Evolutionary conservation across 805 yeast species (phyloP), one percentile per base, ranked within the genome.

Genomic region (Saturnispora bothae): DNA sequence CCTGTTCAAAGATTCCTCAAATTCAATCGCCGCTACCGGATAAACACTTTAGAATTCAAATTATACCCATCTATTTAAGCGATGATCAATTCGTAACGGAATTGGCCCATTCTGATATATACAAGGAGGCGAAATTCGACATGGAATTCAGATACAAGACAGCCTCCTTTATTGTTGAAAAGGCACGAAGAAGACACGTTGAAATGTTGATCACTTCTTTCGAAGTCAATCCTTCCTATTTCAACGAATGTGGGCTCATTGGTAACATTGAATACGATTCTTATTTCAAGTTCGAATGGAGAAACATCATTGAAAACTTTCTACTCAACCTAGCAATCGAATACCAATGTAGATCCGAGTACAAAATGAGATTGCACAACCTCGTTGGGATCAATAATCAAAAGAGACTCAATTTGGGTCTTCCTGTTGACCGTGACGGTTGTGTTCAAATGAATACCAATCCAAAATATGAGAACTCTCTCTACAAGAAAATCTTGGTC

Each of bases 241-340:
- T 55, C 25, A 43, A 49, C 23, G 39, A 43, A n/a, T 33, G 41
- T 12, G 41, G 46, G 28, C 32, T 52, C n/a, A 21, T 36, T 8
- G 36, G 37, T 23, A 36, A 54, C 25, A 35, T 44, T 7, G 48
- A 51, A 14, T 47, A 44, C 31, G 57, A 52, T 31, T 43, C 46
- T 15, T 59, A 52, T 36, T 48, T 53, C 22, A 57, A 57, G 40
- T 57, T 50, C 19, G 83, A 80, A 53, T 79, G 86, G 84, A 63
- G 88, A 47, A 76, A 78, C 49, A 69, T 81, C 20, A 76, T 81
- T 42, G 89, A 81, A 46, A 80, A 78, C 56, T 81, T 71, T 49
- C 48, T 77, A 27, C 55, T 78, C 27, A 76, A 75, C 50, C 60
- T 78, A 22, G 83, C 75, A 4, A 79, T 79, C 34, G 85, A 78